Percentiles rank a stretch among this genome's conserved stretches.
Conservation (phyloP, 2,329 filamentous ascomycete genomes). For the Aspergillus ochraceus region DNA sequence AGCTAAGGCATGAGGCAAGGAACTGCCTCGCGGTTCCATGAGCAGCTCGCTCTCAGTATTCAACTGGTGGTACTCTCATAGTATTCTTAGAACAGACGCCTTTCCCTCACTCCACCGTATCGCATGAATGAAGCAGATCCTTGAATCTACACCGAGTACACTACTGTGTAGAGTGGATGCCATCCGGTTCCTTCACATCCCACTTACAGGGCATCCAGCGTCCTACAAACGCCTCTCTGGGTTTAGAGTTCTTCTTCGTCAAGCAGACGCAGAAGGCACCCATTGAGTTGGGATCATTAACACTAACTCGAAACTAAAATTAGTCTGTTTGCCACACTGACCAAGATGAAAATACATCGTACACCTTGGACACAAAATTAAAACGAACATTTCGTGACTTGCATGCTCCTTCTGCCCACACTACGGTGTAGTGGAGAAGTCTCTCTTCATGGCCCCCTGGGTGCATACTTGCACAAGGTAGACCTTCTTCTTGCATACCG, state of each 20-base stretch:
- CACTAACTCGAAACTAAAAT: no score
- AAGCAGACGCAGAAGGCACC: slow-evolving; percentile 27
- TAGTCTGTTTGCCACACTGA: no score
- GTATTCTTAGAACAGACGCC: background rate
- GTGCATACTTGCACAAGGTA: slow-evolving; percentile 35
- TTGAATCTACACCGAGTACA: slow-evolving; percentile 8
- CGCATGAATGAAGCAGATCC: slow-evolving; percentile 5
- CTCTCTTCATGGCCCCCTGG: slow-evolving; percentile 37
- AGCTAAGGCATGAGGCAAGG: background rate
- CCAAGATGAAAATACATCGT: no score
- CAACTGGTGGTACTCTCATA: no score
- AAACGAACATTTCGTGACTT: slow-evolving; percentile 5
- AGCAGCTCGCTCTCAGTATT: no score
- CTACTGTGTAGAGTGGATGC: no score
- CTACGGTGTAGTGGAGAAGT: slow-evolving; percentile 32
- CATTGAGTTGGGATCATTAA: slow-evolving; percentile 21
- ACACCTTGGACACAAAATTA: no score
- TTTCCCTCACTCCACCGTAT: background rate
- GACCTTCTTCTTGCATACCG: slow-evolving; percentile 28
- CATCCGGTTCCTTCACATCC: slow-evolving; percentile 16
- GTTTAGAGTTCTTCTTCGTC: slow-evolving; percentile 9
- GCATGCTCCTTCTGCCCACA: slow-evolving; percentile 24
- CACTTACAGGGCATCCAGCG: slow-evolving; percentile 6
- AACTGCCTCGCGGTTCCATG: background rate
- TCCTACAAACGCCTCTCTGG: slow-evolving; percentile 14